phyloP scores from a whole-genome alignment of 306 rosid species.

The Fragaria iinumae region DNA sequence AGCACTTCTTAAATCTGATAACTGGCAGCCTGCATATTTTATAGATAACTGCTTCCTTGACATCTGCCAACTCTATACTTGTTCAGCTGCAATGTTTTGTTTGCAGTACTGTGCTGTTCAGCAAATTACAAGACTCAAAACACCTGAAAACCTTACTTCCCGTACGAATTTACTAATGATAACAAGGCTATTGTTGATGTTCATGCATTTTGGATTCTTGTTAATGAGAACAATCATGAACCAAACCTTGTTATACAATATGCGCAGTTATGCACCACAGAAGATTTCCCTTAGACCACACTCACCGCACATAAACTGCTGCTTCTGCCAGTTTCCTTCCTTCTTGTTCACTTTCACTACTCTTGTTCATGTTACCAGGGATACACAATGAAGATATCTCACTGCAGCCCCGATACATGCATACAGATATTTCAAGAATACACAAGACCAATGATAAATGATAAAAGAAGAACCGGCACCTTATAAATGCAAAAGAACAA shows the following conservation, averaged over 20 bases:
- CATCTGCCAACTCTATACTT: background rate
- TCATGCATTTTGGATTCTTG: background rate
- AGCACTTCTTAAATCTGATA: background rate
- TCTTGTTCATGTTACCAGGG: background rate
- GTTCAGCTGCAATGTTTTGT: background rate
- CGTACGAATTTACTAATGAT: background rate
- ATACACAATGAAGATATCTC: background rate
- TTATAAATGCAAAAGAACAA: background rate
- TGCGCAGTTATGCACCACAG: background rate
- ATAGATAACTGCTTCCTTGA: background rate
- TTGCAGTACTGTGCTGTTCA: background rate
- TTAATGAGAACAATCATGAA: background rate
- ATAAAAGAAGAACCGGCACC: background rate
- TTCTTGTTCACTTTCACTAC: background rate
- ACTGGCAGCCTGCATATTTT: background rate
- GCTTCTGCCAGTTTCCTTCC: conserved; percentile 1
- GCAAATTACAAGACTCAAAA: background rate
- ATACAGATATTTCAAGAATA: background rate
- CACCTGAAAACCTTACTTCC: background rate
- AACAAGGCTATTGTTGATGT: background rate
- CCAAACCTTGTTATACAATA: background rate
- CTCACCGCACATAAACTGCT: background rate
- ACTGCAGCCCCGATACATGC: background rate
- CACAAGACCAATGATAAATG: background rate
- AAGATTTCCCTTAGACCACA: background rate